Conservation (phyloP, 176 grass and related monocot genomes). For the Oryza meyeriana region DNA sequence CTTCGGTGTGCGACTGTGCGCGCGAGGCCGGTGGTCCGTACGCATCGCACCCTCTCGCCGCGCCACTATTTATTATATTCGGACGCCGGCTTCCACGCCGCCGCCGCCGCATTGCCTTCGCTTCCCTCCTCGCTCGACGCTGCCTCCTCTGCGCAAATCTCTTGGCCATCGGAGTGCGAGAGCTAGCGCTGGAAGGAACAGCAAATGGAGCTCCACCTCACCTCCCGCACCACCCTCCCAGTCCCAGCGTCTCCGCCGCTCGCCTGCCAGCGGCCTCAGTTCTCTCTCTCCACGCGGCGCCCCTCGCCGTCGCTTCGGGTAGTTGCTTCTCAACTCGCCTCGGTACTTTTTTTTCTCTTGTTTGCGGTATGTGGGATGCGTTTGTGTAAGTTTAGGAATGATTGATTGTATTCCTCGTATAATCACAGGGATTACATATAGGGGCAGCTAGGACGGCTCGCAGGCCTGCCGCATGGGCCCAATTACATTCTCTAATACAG, state of each 20-base stretch:
- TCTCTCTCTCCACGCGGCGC: background rate
- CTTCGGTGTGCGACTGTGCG: too few species aligned
- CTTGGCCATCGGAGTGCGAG: background rate
- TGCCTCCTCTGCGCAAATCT: background rate
- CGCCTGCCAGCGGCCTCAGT: background rate
- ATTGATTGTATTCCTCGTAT: too few species aligned
- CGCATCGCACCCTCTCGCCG: too few species aligned
- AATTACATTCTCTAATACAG: too few species aligned
- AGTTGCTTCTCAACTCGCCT: background rate
- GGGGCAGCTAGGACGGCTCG: too few species aligned
- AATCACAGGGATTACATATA: too few species aligned
- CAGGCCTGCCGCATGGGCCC: too few species aligned
- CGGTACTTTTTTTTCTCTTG: too few species aligned
- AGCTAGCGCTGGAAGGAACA: background rate
- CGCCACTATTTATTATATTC: too few species aligned
- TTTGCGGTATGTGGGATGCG: background rate
- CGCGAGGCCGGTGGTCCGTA: too few species aligned
- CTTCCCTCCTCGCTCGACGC: background rate
- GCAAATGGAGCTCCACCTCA: conserved; percentile 41
- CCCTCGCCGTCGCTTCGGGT: conserved; percentile 21
- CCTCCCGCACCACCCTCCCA: background rate
- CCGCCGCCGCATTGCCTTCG: background rate
- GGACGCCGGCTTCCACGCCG: too few species aligned
- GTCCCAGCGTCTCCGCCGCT: background rate
- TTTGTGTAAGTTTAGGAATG: too few species aligned